Conservation (phyloP, 1,139 yeast species). For the Suhomyces ambrosiae region DNA sequence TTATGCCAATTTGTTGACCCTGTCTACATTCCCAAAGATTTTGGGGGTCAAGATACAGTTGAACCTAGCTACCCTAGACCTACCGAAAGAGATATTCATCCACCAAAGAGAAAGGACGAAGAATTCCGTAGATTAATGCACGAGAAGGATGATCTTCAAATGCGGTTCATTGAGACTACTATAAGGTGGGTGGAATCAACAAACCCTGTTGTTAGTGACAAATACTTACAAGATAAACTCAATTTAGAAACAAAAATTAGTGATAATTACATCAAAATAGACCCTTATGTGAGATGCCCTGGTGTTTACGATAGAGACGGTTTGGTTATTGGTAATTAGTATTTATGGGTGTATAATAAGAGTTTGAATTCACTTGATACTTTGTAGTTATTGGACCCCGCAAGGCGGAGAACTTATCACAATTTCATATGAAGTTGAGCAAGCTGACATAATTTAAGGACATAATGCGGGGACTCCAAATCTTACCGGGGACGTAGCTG, state of each 20-base stretch:
- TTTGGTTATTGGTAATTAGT: conserved; percentile 10
- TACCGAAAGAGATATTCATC: conserved; percentile 28
- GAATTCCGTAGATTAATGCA: conserved; percentile 29
- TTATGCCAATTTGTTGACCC: conserved; percentile 36
- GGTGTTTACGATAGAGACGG: conserved; percentile 46
- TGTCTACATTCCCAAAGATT: conserved; percentile 37
- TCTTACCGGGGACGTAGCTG: too few relatives aligned
- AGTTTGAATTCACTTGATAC: not conserved
- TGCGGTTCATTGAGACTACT: conserved; percentile 39
- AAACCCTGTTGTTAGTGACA: conserved; percentile 41
- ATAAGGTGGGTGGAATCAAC: conserved; percentile 46
- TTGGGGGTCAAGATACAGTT: conserved; percentile 42
- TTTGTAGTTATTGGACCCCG: too few relatives aligned
- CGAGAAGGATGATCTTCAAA: conserved; percentile 36
- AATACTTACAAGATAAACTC: conserved; percentile 43
- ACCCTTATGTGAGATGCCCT: conserved; percentile 42
- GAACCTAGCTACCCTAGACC: conserved; percentile 36
- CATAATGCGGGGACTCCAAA: too few relatives aligned
- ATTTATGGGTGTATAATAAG: not conserved
- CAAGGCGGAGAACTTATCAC: too few relatives aligned
- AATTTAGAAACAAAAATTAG: conserved; percentile 33
- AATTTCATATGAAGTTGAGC: too few relatives aligned
- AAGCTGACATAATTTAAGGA: too few relatives aligned
- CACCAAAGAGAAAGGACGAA: conserved; percentile 33
- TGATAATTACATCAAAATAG: conserved; percentile 38